A percentile compares a stretch with the other conserved stretches of the same genome.
Evolutionary conservation across 108 stramenopile genomes (phyloP).

Genomic region (Fragilariopsis cylindrus): DNA sequence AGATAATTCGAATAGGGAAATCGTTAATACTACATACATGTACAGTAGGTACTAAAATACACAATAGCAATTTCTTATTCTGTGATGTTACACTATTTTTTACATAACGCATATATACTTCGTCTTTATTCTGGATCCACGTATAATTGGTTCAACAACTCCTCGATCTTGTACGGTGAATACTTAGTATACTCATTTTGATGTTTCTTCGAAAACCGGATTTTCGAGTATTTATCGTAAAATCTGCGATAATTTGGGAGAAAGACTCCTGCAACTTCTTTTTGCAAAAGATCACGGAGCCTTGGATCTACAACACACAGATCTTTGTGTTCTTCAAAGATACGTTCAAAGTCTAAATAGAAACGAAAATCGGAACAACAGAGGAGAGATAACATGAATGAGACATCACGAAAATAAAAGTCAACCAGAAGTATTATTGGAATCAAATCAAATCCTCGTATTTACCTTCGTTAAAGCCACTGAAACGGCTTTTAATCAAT

Average conservation of each 20-base stretch:
- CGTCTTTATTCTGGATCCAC: slow-evolving; percentile 39
- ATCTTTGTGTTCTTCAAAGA: slow-evolving; percentile 62
- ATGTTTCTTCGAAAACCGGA: slow-evolving; percentile 88
- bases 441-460: background rate
- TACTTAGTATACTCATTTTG: slow-evolving; percentile 84
- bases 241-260: slow-evolving; percentile 71
- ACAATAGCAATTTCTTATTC: too few relatives aligned
- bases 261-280: slow-evolving; percentile 64
- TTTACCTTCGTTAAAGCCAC: slow-evolving; percentile 69
- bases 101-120: background rate
- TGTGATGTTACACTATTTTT: background rate
- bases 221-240: slow-evolving; percentile 71
- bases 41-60: too few relatives aligned
- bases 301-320: slow-evolving; percentile 74
- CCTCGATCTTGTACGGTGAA: slow-evolving; percentile 63
- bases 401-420: too few relatives aligned
- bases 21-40: too few relatives aligned
- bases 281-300: slow-evolving; percentile 60
- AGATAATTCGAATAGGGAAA: background rate
- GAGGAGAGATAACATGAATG: too few relatives aligned
- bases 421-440: background rate
- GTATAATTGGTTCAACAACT: slow-evolving; percentile 45
- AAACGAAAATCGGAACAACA: background rate
- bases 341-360: slow-evolving; percentile 57
- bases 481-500: slow-evolving; percentile 80